Evolutionary conservation across 164 flowering plant species (phyloP).

Genomic region (Vitis riparia): DNA sequence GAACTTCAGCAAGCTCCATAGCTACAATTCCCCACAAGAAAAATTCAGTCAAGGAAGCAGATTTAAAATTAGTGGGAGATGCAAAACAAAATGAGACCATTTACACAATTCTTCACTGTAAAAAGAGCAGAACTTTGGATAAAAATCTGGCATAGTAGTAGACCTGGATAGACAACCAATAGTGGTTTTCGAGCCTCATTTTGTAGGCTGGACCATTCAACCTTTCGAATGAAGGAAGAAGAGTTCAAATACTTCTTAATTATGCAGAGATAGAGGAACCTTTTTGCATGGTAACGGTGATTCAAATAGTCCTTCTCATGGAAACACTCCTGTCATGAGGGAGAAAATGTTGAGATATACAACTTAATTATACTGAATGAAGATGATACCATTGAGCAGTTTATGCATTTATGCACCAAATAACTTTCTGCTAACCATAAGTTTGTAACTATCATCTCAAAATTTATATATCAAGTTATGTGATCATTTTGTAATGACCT

Average conservation of each 20-base stretch:
- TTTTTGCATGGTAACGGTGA: constrained; percentile 90
- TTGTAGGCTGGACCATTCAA: constrained; percentile 74
- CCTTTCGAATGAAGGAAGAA: constrained; percentile 37
- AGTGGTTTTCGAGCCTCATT: constrained; percentile 94
- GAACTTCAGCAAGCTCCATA: constrained; percentile 38
- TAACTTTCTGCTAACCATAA: too few relatives aligned
- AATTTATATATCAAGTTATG: too few relatives aligned
- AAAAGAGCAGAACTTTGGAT: neutral
- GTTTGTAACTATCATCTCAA: too few relatives aligned
- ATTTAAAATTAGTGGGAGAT: neutral
- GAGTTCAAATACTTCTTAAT: constrained; percentile 60
- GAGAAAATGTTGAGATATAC: neutral
- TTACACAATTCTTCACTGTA: neutral
- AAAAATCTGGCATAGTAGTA: neutral
- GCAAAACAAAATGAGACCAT: neutral
- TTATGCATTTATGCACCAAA: too few relatives aligned
- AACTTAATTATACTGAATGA: neutral
- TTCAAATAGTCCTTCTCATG: constrained; percentile 87
- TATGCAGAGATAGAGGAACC: constrained; percentile 77
- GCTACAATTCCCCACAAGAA: constrained; percentile 28
- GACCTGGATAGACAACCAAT: constrained; percentile 73
- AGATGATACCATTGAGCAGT: neutral
- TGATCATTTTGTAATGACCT: too few relatives aligned
- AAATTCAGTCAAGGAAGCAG: neutral
- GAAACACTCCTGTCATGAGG: constrained; percentile 71